These are phyloP conservation scores for Postia placenta DNA, from an alignment of 768 basidiomycete genomes.

Conservation along the genomic window DNA sequence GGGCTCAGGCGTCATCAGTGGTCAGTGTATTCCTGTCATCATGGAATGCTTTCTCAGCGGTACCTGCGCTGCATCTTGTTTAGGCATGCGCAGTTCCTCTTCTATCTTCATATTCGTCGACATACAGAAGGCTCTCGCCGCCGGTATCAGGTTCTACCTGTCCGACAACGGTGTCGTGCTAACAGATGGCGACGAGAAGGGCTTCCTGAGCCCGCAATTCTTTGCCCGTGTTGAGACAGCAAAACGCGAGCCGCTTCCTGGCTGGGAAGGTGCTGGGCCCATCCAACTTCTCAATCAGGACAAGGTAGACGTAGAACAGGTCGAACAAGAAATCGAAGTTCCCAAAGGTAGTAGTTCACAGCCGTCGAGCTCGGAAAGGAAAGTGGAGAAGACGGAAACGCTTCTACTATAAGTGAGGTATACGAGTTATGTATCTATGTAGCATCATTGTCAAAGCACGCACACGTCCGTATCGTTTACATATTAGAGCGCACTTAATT, in stretches of 20 bases:
- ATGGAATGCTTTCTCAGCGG: background rate
- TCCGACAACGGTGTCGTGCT: conserved; percentile 88
- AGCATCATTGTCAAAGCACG: too few relatives aligned
- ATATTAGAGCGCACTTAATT: too few relatives aligned
- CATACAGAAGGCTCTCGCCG: conserved; percentile 59
- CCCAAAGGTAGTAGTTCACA: background rate
- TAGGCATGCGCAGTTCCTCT: conserved; percentile 79
- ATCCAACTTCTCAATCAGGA: background rate
- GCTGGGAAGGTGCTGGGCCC: conserved; percentile 15
- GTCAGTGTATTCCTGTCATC: conserved; percentile 34
- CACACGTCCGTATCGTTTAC: too few relatives aligned
- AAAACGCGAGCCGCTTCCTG: conserved; percentile 23
- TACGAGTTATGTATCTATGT: too few relatives aligned
- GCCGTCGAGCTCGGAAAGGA: background rate
- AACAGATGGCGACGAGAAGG: conserved; percentile 66
- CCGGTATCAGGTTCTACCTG: conserved; percentile 67
- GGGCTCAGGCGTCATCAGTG: conserved; percentile 66
- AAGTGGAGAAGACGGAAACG: background rate
- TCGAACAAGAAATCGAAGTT: background rate
- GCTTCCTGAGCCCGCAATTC: conserved; percentile 53
- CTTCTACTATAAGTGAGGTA: background rate
- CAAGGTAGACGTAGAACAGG: background rate
- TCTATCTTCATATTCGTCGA: conserved; percentile 81
- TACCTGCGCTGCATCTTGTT: background rate
- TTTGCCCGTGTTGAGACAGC: conserved; percentile 65